Conservation (phyloP, 257 asterid species). For the Fraxinus anomala region DNA sequence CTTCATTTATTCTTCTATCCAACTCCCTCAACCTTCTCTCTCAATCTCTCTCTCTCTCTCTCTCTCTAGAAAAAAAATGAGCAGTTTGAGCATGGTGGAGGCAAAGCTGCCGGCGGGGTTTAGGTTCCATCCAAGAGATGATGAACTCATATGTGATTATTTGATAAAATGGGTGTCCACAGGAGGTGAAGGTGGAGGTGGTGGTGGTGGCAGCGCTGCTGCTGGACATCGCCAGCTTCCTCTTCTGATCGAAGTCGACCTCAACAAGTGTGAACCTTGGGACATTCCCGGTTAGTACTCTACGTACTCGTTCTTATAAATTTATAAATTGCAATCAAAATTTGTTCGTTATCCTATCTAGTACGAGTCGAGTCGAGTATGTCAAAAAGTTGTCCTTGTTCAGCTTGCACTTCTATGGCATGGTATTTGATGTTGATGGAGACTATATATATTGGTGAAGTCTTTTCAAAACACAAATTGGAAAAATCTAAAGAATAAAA, state of each 20-base stretch:
- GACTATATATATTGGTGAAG: background rate
- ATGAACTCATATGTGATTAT: conserved; percentile 81
- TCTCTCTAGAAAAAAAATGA: conserved; percentile 37
- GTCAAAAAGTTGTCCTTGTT: background rate
- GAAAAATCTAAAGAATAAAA: background rate
- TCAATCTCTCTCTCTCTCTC: background rate
- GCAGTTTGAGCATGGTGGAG: conserved; percentile 74
- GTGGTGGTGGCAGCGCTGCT: conserved; percentile 15
- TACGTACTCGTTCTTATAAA: background rate
- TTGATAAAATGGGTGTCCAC: conserved; percentile 55
- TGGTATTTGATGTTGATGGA: background rate
- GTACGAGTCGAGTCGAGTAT: no score
- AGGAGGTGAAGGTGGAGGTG: conserved; percentile 23
- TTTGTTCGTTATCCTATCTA: no score
- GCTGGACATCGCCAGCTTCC: conserved; percentile 39
- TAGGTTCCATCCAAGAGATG: conserved; percentile 84
- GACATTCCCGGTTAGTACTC: conserved; percentile 69
- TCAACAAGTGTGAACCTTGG: conserved; percentile 92
- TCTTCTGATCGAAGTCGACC: conserved; percentile 71
- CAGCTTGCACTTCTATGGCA: background rate
- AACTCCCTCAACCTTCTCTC: background rate
- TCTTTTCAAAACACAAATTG: background rate
- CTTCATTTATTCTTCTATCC: background rate
- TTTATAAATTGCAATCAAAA: background rate
- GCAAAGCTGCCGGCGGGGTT: conserved; percentile 89